Percentiles rank a stretch among this genome's conserved stretches.
Evolutionary conservation across 2,329 filamentous ascomycete genomes (phyloP).

Genomic region (Diaporthe eres): DNA sequence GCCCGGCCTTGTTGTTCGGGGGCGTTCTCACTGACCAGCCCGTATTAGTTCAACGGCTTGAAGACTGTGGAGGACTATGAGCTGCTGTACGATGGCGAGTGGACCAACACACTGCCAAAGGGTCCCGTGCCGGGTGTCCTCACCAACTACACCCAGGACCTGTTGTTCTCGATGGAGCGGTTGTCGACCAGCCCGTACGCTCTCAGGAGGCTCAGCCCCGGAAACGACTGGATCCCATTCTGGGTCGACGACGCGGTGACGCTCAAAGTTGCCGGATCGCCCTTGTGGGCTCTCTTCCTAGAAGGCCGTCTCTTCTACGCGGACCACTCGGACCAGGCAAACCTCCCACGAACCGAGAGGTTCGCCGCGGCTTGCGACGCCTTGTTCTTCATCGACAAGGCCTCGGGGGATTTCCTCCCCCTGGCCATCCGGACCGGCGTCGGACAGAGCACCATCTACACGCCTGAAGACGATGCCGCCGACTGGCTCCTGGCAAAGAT

Average conservation of each 20-base stretch:
- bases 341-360: conserved; percentile 46
- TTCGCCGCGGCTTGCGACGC: conserved; percentile 60
- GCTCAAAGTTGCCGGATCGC: conserved; percentile 50
- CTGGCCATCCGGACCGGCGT: conserved; percentile 63
- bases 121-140: conserved; percentile 54
- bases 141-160: conserved; percentile 61
- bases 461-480: conserved; percentile 57
- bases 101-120: conserved; percentile 53
- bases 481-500: conserved; percentile 68
- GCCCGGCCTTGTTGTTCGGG: not conserved
- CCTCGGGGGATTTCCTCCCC: conserved; percentile 60
- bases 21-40: not conserved
- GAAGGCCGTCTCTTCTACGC: conserved; percentile 59
- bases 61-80: conserved; percentile 54
- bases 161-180: conserved; percentile 63
- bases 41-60: conserved; percentile 48
- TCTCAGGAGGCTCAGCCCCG: conserved; percentile 51
- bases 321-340: conserved; percentile 56
- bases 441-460: conserved; percentile 59
- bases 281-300: conserved; percentile 50
- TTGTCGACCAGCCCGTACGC: conserved; percentile 58
- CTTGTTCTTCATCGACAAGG: conserved; percentile 60
- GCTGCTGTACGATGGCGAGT: conserved; percentile 58
- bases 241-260: conserved; percentile 50
- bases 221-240: conserved; percentile 54